phyloP scores from a whole-genome alignment of 768 basidiomycete genomes.

The Roridomyces roridus region DNA sequence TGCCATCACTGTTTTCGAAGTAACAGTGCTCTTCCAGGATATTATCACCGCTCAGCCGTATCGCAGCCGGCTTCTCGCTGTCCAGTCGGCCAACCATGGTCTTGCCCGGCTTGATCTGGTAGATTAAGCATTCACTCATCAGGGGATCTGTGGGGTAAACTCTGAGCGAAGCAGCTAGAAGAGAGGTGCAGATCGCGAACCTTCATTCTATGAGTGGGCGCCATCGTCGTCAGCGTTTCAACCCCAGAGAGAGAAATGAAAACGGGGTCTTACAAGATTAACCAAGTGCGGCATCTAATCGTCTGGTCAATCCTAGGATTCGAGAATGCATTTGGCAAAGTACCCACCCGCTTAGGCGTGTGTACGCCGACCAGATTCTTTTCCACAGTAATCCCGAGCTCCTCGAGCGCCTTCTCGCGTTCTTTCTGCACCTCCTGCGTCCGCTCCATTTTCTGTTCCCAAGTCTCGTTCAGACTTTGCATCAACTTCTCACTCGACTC shows the following conservation, averaged over 20 bases:
- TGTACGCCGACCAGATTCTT: constrained; percentile 97
- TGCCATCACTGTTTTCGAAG: constrained; percentile 87
- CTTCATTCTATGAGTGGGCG: constrained; percentile 64
- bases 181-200: constrained; percentile 38
- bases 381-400: constrained; percentile 96
- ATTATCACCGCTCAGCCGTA: constrained; percentile 90
- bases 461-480: constrained; percentile 84
- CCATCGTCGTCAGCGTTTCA: constrained; percentile 22
- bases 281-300: constrained; percentile 90
- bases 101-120: constrained; percentile 87
- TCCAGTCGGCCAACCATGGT: constrained; percentile 91
- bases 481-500: constrained; percentile 91
- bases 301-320: constrained; percentile 21
- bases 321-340: constrained; percentile 11
- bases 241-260: constrained; percentile 14
- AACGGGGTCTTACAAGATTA: constrained; percentile 73
- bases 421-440: constrained; percentile 97
- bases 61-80: constrained; percentile 81
- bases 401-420: constrained; percentile 96
- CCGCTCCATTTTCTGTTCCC: constrained; percentile 90
- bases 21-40: constrained; percentile 93
- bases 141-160: constrained; percentile 70
- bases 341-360: constrained; percentile 92
- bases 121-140: constrained; percentile 95
- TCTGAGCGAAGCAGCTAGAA: constrained; percentile 14